phyloP scores from a whole-genome alignment of 306 rosid species.

The Lathyrus tuberosus region DNA sequence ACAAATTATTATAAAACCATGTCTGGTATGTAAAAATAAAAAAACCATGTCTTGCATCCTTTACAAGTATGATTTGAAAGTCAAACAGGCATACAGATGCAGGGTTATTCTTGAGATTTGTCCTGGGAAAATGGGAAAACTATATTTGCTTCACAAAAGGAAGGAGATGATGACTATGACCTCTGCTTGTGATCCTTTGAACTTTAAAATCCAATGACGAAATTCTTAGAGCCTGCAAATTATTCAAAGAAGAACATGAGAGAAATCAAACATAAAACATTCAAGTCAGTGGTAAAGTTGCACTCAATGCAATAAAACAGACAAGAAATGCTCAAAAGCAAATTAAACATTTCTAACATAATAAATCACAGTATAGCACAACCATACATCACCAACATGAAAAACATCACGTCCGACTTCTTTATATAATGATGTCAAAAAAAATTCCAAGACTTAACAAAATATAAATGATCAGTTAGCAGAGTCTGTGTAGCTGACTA shows the following conservation, averaged over 20 bases:
- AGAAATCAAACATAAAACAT: slow-evolving; percentile 22
- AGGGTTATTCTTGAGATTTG: slow-evolving; percentile 8
- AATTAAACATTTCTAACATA: not conserved
- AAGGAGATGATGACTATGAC: slow-evolving; percentile 19
- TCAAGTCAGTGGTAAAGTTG: slow-evolving; percentile 15
- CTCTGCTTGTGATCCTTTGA: slow-evolving; percentile 30
- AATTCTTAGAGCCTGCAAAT: slow-evolving; percentile 40
- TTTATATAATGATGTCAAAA: not conserved
- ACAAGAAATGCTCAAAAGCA: slow-evolving; percentile 14
- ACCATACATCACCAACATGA: not conserved
- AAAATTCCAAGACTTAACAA: too few species aligned
- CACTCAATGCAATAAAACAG: slow-evolving; percentile 15
- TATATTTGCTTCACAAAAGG: slow-evolving; percentile 26
- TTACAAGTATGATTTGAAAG: slow-evolving; percentile 35
- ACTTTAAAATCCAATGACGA: slow-evolving; percentile 6
- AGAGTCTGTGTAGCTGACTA: not conserved
- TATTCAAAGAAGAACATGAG: slow-evolving; percentile 8
- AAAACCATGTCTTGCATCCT: slow-evolving; percentile 27
- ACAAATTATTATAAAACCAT: slow-evolving; percentile 5
- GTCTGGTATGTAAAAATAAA: not conserved
- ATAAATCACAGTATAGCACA: slow-evolving; percentile 7
- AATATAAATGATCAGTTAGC: not conserved
- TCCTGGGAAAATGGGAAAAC: slow-evolving; percentile 23
- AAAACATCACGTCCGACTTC: not conserved
- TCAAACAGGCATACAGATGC: slow-evolving; percentile 11